Percentiles rank a stretch among this genome's conserved stretches.
These are phyloP conservation scores for Colletotrichum navitas DNA, from an alignment of 2,329 filamentous ascomycete genomes.

Conservation along the genomic window DNA sequence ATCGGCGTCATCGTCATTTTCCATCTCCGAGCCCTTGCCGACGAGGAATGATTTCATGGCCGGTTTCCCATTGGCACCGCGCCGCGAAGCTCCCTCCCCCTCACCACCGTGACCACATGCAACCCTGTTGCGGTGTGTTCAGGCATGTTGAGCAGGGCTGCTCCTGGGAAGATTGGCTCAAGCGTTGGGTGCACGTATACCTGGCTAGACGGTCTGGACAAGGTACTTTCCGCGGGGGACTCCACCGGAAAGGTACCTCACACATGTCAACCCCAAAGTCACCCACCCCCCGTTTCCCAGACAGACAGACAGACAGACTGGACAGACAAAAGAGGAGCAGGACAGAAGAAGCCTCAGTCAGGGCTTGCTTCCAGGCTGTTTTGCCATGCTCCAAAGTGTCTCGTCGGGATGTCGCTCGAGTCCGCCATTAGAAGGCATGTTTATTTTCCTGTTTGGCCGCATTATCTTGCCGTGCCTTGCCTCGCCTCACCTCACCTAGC, in stretches of 20 bases:
- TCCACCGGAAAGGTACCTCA: slow-evolving; percentile 15
- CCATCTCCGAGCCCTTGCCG: slow-evolving; percentile 1
- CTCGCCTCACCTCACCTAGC: too few species aligned
- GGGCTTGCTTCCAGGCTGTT: not conserved
- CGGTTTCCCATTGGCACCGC: slow-evolving; percentile 25
- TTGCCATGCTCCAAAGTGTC: not conserved
- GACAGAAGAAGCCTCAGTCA: too few species aligned
- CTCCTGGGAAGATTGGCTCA: slow-evolving; percentile 29
- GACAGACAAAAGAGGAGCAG: not conserved
- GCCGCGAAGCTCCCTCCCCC: slow-evolving; percentile 31
- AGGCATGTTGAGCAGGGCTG: slow-evolving; percentile 26
- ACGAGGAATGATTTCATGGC: slow-evolving; percentile 36
- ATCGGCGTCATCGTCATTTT: not conserved
- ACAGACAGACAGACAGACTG: not conserved
- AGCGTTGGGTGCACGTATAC: slow-evolving; percentile 2
- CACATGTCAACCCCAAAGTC: slow-evolving; percentile 39
- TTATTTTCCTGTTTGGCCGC: too few species aligned
- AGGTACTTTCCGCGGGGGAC: not conserved
- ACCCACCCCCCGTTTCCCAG: slow-evolving; percentile 3
- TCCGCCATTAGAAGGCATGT: not conserved
- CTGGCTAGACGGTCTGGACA: not conserved
- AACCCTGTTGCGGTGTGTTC: slow-evolving; percentile 22
- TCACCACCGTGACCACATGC: slow-evolving; percentile 27
- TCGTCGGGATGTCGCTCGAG: not conserved
- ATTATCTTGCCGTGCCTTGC: too few species aligned